Evolutionary conservation across 140 eudicot species (phyloP), one percentile per base, ranked within the genome.

Genomic region (Erigeron philadelphicus): DNA sequence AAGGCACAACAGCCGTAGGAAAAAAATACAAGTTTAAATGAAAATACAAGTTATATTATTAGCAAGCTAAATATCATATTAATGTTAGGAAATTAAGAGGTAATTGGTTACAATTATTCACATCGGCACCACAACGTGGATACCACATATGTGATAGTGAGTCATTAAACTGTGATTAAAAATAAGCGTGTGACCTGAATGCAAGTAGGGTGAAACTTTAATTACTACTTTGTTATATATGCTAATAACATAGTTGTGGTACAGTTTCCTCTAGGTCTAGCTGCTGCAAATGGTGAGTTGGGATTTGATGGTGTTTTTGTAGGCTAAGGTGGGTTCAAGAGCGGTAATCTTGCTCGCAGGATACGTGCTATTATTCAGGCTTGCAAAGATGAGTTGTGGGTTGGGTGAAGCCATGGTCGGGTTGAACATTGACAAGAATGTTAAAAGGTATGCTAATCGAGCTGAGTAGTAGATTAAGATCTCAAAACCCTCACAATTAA

Each of bases 401-500:
- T 68, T 82, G 76, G 87, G 84, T 31, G 87, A 82, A 63, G 87
- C 87, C 25, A 82, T 82, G 87, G 87, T 82, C 3, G 87, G 87
- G 42, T 57, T 82, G 73, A 82, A 82, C 68, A 73, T 79, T 57
- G 84, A 82, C 54, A 72, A 82, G 75, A 82, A 79, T 9, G 87
- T 82, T 10, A 82, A 82, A 79, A 82, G 87, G 87, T 82, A 82
- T 19, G 84, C 87, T 0, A 68, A 72, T 55, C 81, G 81, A n/a
- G 79, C 87, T 0, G 87, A 82, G 72, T 82, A 46, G n/a, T 31
- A 31, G 4, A 31, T 31, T 0, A 3, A 31, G 38, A 31, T 31
- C 5, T 31, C 38, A 31, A 31, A 4, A 4, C 38, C 5, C 38
- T 31, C 38, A 2, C 38, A 31, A 21, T 21, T 21, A 21, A 31